Evolutionary conservation across 2,329 filamentous ascomycete genomes (phyloP), one percentile per base, ranked within the genome.

Genomic region (Colletotrichum tabaci): DNA sequence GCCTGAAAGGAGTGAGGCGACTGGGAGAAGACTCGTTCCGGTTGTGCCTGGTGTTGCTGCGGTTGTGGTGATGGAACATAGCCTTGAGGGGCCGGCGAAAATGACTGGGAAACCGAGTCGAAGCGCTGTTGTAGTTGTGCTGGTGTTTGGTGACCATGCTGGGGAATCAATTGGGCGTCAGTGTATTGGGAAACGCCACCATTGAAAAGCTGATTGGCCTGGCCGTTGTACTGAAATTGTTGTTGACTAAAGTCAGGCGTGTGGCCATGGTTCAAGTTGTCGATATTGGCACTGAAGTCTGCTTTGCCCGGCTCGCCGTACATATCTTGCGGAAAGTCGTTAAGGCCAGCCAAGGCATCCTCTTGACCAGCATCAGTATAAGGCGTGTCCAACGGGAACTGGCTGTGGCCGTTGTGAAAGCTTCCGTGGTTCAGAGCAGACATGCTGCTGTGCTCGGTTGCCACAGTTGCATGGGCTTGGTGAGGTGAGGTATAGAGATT

Each of bases 251-350:
- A 85, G 18, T 74, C 75, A 61, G 82, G 81, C 13, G 77, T 67
- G 40, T 80, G 76, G 61, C 66, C 79, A 77, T 12, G 78, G 69
- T 58, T 82, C 65, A 84, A 65, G 30, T 79, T 77, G 68, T 75
- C 73, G 58, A 81, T 76, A 30, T 75, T 72, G 53, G 74, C 74
- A 21, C 72, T 75, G 7, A 81, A 74, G 52, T 78, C 75, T 60
- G 80, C 71, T 72, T 82, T 83, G 38, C 70, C 67, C 62, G 80
- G 81, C 58, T 84, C 81, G 12, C 74, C 74, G 64, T 83, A 85
- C 30, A 84, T 64, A 46, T 82, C 81, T 16, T 81, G 76, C 49
- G 82, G 80, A 12, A 84, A 77, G 66, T 79, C 79, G 74, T 76
- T 75, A 58, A 84, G 83, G 40, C 79, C 76, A 50, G 82, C 77